A percentile compares a stretch with the other conserved stretches of the same genome.
These are phyloP conservation scores for Elaeis guineensis DNA, from an alignment of 176 grass and related monocot species.

Conservation along the genomic window DNA sequence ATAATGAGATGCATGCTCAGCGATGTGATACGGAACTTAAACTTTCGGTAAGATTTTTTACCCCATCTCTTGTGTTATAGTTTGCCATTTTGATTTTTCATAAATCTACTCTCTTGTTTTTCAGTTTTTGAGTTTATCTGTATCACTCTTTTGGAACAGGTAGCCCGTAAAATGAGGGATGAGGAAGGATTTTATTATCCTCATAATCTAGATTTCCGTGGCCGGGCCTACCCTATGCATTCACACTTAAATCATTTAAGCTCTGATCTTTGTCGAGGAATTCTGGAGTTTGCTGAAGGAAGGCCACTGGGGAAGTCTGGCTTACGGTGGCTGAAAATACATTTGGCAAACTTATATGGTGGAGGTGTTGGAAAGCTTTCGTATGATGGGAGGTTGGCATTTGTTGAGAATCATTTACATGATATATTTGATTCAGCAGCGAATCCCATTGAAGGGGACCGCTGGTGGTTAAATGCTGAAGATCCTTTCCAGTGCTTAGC, in stretches of 20 bases:
- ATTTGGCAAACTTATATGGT: conserved; percentile 94
- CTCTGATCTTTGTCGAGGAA: conserved; percentile 85
- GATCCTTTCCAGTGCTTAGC: conserved; percentile 98
- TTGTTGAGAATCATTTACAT: conserved; percentile 66
- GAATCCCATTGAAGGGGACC: conserved; percentile 62
- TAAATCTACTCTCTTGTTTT: too few relatives aligned
- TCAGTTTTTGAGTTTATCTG: too few relatives aligned
- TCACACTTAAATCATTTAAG: conserved; percentile 86
- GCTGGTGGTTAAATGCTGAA: conserved; percentile 87
- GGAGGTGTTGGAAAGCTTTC: conserved; percentile 77
- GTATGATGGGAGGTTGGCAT: conserved; percentile 53
- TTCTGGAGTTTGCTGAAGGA: conserved; percentile 88
- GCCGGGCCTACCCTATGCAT: conserved; percentile 92
- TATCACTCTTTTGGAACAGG: conserved; percentile 38
- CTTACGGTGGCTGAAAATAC: conserved; percentile 85
- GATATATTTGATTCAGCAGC: conserved; percentile 87
- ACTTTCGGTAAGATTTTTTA: conserved; percentile 61
- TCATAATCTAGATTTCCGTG: conserved; percentile 88
- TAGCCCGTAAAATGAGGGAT: conserved; percentile 81
- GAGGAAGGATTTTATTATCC: conserved; percentile 97
- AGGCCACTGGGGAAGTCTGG: conserved; percentile 74
- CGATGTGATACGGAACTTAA: conserved; percentile 89
- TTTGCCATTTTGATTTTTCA: too few relatives aligned
- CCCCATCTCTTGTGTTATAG: background rate
- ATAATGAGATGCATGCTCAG: conserved; percentile 75